Evolutionary conservation across 306 rosid genomes (phyloP).

Genomic region (Ormosia semicastrata): DNA sequence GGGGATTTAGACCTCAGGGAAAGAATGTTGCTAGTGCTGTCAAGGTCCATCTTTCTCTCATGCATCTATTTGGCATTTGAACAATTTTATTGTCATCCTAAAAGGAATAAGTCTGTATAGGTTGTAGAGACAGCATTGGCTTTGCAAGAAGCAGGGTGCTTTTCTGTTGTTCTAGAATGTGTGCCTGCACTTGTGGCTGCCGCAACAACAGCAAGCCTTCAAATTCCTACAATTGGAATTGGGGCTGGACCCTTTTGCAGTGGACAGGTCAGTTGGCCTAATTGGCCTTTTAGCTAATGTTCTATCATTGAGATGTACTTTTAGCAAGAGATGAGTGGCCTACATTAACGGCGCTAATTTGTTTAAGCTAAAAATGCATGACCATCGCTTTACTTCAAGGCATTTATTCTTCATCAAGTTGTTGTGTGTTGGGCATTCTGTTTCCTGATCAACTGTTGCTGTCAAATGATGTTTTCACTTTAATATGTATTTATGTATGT

Average conservation of each 20-base stretch:
- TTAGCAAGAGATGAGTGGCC: background rate
- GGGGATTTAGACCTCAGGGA: conserved; percentile 94
- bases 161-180: conserved; percentile 79
- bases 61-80: background rate
- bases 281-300: background rate
- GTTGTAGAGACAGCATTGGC: conserved; percentile 89
- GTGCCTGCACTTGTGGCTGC: conserved; percentile 85
- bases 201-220: conserved; percentile 72
- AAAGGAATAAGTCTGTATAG: conserved; percentile 33
- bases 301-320: conserved; percentile 7
- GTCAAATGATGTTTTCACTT: conserved; percentile 10
- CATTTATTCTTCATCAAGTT: conserved; percentile 12
- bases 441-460: background rate
- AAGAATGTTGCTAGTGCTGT: conserved; percentile 71
- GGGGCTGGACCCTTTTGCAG: conserved; percentile 97
- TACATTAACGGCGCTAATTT: background rate
- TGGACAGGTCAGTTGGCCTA: conserved; percentile 64
- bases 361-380: background rate
- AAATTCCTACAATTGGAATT: conserved; percentile 83
- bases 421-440: background rate
- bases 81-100: background rate
- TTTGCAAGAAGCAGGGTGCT: conserved; percentile 85
- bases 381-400: background rate
- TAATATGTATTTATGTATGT: background rate
- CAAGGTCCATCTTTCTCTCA: conserved; percentile 47